Percentiles rank a stretch among this genome's conserved stretches.
phyloP scores from a whole-genome alignment of 2,329 filamentous ascomycete species.

The Penicillium brasilianum region DNA sequence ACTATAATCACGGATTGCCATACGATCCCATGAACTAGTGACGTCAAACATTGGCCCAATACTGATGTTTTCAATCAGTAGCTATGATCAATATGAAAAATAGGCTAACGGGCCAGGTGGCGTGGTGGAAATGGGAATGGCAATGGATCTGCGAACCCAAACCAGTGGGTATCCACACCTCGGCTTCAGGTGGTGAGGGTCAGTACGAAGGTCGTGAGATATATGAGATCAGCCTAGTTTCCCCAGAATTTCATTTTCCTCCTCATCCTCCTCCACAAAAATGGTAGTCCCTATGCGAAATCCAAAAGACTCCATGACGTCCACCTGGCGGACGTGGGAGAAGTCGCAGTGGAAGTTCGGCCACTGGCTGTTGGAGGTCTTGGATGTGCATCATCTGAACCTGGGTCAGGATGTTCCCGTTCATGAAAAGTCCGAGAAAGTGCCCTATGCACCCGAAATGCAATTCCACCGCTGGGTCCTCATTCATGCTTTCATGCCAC shows the following conservation, averaged over 20 bases:
- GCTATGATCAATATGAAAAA: background rate
- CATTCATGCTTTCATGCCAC: conserved; percentile 44
- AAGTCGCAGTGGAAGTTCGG: conserved; percentile 37
- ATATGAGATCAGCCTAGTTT: background rate
- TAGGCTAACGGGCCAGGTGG: background rate
- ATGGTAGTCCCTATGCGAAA: conserved; percentile 19
- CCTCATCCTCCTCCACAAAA: background rate
- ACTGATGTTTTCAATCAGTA: background rate
- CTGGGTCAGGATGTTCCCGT: conserved; percentile 28
- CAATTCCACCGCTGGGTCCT: conserved; percentile 41
- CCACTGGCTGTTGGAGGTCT: conserved; percentile 41
- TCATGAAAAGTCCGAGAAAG: background rate
- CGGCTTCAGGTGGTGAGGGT: background rate
- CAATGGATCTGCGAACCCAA: background rate
- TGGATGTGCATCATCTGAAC: conserved; percentile 36
- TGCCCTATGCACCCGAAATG: background rate
- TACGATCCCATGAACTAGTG: background rate
- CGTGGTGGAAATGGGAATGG: background rate
- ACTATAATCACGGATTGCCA: background rate
- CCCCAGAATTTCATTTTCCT: background rate
- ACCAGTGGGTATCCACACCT: background rate
- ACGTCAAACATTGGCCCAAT: background rate
- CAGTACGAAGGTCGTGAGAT: background rate
- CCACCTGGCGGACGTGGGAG: conserved; percentile 44
- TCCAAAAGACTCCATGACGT: conserved; percentile 47